Evolutionary conservation across 257 asterid genomes (phyloP).

Genomic region (Asclepias syriaca): DNA sequence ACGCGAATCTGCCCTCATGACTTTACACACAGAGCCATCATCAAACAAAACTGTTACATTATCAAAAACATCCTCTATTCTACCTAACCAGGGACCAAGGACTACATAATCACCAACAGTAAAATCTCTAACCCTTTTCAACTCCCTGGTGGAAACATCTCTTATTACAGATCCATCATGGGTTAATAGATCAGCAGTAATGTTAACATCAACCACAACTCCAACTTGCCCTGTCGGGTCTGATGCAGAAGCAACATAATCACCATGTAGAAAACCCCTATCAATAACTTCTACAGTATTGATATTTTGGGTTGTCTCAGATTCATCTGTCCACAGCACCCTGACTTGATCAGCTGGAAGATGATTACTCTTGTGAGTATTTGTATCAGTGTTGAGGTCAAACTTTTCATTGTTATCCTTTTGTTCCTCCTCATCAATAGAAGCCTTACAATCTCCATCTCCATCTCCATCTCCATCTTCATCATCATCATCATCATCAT

Average conservation of each 20-base stretch:
- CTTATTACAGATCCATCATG: conserved; percentile 56
- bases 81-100: conserved; percentile 98
- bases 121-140: conserved; percentile 77
- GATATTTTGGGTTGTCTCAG: conserved; percentile 58
- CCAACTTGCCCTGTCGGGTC: conserved; percentile 97
- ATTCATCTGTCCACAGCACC: conserved; percentile 83
- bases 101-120: conserved; percentile 89
- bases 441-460: conserved; percentile 33
- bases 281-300: conserved; percentile 64
- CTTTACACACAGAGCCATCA: conserved; percentile 95
- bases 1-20: conserved; percentile 84
- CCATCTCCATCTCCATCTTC: conserved; percentile 40
- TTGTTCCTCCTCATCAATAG: conserved; percentile 36
- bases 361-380: conserved; percentile 38
- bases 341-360: conserved; percentile 76
- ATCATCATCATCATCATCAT: conserved; percentile 28
- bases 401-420: conserved; percentile 28
- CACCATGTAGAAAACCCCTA: conserved; percentile 92
- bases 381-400: conserved; percentile 31
- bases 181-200: conserved; percentile 57
- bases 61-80: conserved; percentile 85
- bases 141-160: conserved; percentile 53
- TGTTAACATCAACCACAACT: conserved; percentile 72
- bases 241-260: conserved; percentile 82
- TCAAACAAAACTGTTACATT: conserved; percentile 88